These are phyloP conservation scores for Oryza coarctata DNA, from an alignment of 176 grass and related monocot genomes.

Conservation along the genomic window DNA sequence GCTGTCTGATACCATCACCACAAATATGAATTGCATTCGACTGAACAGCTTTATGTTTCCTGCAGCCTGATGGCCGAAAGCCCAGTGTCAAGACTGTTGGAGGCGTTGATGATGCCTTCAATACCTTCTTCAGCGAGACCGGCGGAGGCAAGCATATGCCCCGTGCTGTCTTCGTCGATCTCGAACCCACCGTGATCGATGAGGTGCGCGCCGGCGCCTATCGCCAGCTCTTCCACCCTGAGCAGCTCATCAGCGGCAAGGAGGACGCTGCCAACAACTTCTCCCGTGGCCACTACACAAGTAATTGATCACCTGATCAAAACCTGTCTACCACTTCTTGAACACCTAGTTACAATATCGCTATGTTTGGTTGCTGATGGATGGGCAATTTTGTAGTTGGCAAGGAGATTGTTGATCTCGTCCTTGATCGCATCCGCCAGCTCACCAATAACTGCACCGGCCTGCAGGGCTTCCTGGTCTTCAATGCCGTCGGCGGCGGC, in stretches of 20 bases:
- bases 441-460: conserved; percentile 77
- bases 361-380: not conserved
- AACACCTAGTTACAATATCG: too few species aligned
- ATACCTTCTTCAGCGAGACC: conserved; percentile 81
- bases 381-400: conserved; percentile 43
- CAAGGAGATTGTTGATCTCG: conserved; percentile 81
- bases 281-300: conserved; percentile 68
- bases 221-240: conserved; percentile 78
- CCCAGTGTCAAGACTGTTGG: conserved; percentile 58
- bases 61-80: conserved; percentile 85
- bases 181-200: conserved; percentile 83
- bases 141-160: conserved; percentile 76
- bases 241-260: conserved; percentile 83
- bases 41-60: not conserved
- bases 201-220: conserved; percentile 72
- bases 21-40: not conserved
- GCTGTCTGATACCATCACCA: not conserved
- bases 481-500: conserved; percentile 82
- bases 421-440: conserved; percentile 78
- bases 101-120: conserved; percentile 67
- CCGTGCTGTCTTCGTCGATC: conserved; percentile 78
- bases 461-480: conserved; percentile 86
- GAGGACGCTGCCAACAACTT: conserved; percentile 80
- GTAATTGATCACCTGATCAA: conserved; percentile 11
- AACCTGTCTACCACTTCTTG: not conserved